A percentile compares a stretch with the other conserved stretches of the same genome.
These are phyloP conservation scores for Rhizopus stolonifer DNA, from an alignment of 371 early-diverging fungal species.

Conservation along the genomic window DNA sequence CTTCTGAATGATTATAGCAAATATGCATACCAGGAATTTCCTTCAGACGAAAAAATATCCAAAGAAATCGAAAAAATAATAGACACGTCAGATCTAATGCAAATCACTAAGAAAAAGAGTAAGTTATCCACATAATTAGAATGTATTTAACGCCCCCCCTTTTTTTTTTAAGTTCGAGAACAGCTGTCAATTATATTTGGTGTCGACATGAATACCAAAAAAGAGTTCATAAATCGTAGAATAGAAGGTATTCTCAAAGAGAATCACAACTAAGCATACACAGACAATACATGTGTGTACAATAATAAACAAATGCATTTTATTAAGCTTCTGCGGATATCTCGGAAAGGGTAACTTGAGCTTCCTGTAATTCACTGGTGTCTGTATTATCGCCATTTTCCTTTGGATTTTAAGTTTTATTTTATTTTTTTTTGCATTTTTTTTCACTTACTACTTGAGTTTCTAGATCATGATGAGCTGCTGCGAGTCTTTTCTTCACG, in stretches of 20 bases:
- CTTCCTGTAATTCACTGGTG: constrained; percentile 44
- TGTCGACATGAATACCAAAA: constrained; percentile 71
- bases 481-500: constrained; percentile 57
- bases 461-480: constrained; percentile 60
- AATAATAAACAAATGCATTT: constrained; percentile 79
- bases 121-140: no score
- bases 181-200: constrained; percentile 68
- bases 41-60: no score
- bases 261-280: no score
- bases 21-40: no score
- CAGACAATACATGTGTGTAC: constrained; percentile 53
- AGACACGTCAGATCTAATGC: no score
- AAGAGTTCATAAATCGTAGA: constrained; percentile 81
- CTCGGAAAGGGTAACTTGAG: constrained; percentile 37
- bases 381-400: constrained; percentile 42
- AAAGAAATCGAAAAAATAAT: no score
- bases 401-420: constrained; percentile 11
- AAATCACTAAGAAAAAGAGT: no score
- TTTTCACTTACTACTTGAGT: constrained; percentile 33
- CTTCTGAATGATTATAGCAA: no score
- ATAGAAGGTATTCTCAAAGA: constrained; percentile 65
- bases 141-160: no score
- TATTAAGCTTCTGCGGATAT: constrained; percentile 3
- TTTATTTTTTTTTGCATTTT: not conserved
- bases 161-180: no score